These are phyloP conservation scores for Leucocoprinus leucothites DNA, from an alignment of 768 basidiomycete species.

Conservation along the genomic window DNA sequence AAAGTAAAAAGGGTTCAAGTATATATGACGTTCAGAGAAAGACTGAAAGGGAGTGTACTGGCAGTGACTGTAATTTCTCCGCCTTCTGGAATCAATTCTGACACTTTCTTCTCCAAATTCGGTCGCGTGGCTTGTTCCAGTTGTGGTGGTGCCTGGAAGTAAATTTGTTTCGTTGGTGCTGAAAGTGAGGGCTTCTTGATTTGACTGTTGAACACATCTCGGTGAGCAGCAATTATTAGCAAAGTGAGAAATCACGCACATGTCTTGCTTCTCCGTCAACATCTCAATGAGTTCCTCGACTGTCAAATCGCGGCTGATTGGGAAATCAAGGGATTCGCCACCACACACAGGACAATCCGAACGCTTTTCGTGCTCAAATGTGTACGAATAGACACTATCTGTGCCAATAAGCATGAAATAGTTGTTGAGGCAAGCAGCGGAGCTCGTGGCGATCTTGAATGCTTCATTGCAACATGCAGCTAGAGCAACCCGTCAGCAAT, in stretches of 20 bases:
- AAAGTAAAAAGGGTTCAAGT: slow-evolving; percentile 14
- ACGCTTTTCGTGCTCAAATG: slow-evolving; percentile 92
- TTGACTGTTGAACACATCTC: slow-evolving; percentile 54
- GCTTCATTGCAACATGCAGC: slow-evolving; percentile 99
- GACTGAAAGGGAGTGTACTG: slow-evolving; percentile 81
- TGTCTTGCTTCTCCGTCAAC: slow-evolving; percentile 82
- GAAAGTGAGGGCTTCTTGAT: slow-evolving; percentile 95
- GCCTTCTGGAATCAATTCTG: slow-evolving; percentile 72
- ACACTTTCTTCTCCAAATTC: slow-evolving; percentile 84
- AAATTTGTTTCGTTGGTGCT: slow-evolving; percentile 71
- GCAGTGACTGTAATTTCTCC: slow-evolving; percentile 88
- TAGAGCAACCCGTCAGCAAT: slow-evolving; percentile 22
- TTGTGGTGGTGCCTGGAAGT: slow-evolving; percentile 92
- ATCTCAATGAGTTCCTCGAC: slow-evolving; percentile 88
- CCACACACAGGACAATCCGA: slow-evolving; percentile 97
- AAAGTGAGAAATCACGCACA: slow-evolving; percentile 50
- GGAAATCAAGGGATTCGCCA: slow-evolving; percentile 77
- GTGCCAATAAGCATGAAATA: slow-evolving; percentile 99
- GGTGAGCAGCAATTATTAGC: slow-evolving; percentile 1
- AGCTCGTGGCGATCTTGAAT: slow-evolving; percentile 96
- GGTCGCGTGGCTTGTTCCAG: slow-evolving; percentile 87
- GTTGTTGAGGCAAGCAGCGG: slow-evolving; percentile 92
- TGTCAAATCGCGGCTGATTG: slow-evolving; percentile 68
- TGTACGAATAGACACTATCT: slow-evolving; percentile 94
- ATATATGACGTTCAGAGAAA: slow-evolving; percentile 66